Evolutionary conservation across 1,284 basidiomycete species (phyloP), one percentile per base, ranked within the genome.

Genomic region (Leccinum insolens): DNA sequence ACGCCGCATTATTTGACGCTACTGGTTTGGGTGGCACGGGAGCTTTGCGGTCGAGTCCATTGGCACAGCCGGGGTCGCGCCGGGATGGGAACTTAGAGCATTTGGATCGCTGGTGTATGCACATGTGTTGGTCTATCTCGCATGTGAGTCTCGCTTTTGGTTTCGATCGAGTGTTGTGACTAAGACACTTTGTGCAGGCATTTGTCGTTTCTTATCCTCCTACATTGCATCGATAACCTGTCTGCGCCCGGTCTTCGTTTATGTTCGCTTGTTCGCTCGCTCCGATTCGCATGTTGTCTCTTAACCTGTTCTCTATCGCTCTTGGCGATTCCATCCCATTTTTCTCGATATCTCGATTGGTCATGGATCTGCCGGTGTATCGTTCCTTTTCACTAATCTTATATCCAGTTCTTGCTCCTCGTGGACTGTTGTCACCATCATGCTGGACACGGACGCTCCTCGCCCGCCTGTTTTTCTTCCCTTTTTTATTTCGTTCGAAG

Each of bases 1-100:
- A 75, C 22, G 60, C 52, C 7, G 70, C 70, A 1, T 57, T 77
- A 22, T 61, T 79, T 57, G 71, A 77, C 1, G 76, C 74, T 0
- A 74, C 74, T 2, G 75, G 73, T 22, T 41, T 76, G 63, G n/a
- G 4, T 20, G 61, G 44, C 1, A 46, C 61, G 2, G 65, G 46
- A 14, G 68, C 74, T 1, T 58, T 63, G 7, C 66, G 64, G n/a
- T 34, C 74, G 55, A 78, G 76, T 57, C 74, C 75, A 11, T 70
- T 77, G 64, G 65, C 69, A 20, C 71, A 68, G 2, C 28, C 58
- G 2, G 64, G 22, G 37, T 62, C 62, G 2, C 55, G 15, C 11
- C 55, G 6, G 8, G 11, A 4, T 25, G 31, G 41, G 34, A 55
- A 34, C 58, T 20, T 70, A 58, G 41, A 70, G 31, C 22, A 3